Percentiles rank a stretch among this genome's conserved stretches.
Evolutionary conservation across 257 asterid species (phyloP).

Genomic region (Cynanchum wilfordii): DNA sequence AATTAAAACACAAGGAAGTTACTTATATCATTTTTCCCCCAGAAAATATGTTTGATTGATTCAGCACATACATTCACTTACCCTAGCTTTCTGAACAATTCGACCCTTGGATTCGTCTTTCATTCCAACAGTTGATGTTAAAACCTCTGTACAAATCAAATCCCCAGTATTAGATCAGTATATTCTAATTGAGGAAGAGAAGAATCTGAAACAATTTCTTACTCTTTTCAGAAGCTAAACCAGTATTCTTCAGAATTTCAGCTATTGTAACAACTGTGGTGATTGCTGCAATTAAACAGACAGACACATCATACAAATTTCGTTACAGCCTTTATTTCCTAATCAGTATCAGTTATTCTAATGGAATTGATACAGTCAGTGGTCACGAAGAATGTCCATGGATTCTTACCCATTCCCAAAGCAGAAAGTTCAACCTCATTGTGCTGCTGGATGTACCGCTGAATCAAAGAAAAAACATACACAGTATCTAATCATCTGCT

Average conservation of each 20-base stretch:
- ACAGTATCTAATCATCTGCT: too few relatives aligned
- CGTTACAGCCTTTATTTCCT: too few relatives aligned
- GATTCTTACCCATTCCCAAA: conserved; percentile 82
- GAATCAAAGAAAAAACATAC: conserved; percentile 10
- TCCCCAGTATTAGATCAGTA: not conserved
- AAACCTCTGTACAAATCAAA: conserved; percentile 44
- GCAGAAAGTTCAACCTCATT: conserved; percentile 96
- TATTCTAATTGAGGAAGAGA: not conserved
- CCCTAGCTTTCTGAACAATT: conserved; percentile 81
- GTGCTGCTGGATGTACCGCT: conserved; percentile 94
- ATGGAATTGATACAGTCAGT: too few relatives aligned
- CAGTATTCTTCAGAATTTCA: conserved; percentile 84
- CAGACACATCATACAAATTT: not conserved
- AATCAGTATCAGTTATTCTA: too few relatives aligned
- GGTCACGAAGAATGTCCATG: not conserved
- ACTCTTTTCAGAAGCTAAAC: conserved; percentile 83
- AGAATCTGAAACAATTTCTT: conserved; percentile 12
- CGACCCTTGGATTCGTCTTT: conserved; percentile 80
- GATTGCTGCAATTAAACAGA: conserved; percentile 42
- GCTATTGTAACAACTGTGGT: conserved; percentile 89
- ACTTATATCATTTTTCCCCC: not conserved
- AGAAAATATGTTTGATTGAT: not conserved
- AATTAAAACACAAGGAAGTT: too few relatives aligned
- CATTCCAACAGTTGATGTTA: conserved; percentile 82
- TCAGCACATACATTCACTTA: conserved; percentile 14